Evolutionary conservation across 2,329 filamentous ascomycete species (phyloP).

Genomic region (Aureobasidium sp.): DNA sequence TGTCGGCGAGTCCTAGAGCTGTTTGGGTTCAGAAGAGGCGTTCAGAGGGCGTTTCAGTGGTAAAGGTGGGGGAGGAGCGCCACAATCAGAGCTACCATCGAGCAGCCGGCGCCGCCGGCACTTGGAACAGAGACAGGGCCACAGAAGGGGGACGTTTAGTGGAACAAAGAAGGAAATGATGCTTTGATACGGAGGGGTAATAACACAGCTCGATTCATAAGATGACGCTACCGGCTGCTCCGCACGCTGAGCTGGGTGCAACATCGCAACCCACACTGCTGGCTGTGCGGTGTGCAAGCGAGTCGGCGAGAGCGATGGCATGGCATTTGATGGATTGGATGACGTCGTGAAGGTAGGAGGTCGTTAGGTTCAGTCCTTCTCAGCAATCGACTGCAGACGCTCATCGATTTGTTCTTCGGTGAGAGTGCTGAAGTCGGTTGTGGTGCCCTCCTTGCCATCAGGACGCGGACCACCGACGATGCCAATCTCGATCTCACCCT

Average conservation of each 20-base stretch:
- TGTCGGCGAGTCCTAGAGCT: slow-evolving; percentile 7
- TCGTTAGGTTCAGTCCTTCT: slow-evolving; percentile 71
- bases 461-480: slow-evolving; percentile 82
- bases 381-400: slow-evolving; percentile 91
- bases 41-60: slow-evolving; percentile 7
- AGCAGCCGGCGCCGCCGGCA: slow-evolving; percentile 5
- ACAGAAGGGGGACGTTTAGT: not conserved
- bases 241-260: not conserved
- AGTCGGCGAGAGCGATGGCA: slow-evolving; percentile 11
- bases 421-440: slow-evolving; percentile 74
- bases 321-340: slow-evolving; percentile 7
- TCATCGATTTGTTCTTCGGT: slow-evolving; percentile 98
- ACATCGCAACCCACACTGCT: not conserved
- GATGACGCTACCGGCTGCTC: slow-evolving; percentile 5
- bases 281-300: not conserved
- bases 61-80: slow-evolving; percentile 6
- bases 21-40: not conserved
- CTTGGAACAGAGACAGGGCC: not conserved
- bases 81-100: slow-evolving; percentile 14
- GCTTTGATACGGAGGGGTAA: slow-evolving; percentile 11
- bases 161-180: slow-evolving; percentile 11
- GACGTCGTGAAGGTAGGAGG: slow-evolving; percentile 9
- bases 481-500: slow-evolving; percentile 95
- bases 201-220: slow-evolving; percentile 12
- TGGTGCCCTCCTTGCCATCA: slow-evolving; percentile 77